Base-by-base conservation (phyloP, 352 stramenopile species). In the Chrysophaeum taylorii region DNA sequence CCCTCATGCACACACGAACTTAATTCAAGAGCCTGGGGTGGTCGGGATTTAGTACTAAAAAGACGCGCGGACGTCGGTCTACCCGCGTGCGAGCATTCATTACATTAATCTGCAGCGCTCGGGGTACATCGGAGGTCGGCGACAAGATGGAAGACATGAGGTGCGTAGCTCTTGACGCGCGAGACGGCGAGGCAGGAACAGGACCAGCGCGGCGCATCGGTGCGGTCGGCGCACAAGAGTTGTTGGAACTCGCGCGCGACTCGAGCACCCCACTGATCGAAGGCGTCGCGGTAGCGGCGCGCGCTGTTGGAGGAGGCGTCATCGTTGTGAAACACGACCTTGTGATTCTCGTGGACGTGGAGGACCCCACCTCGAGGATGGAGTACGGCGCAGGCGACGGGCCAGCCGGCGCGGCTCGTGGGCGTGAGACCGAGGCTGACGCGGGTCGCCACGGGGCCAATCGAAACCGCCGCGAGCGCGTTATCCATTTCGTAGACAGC, bases 301-400 rank as follows among this genome's bases (percentile, higher is more conserved):
- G 48, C 48, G 5, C 18, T 9, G 18, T 31, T 25, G 41, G 41
- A 12, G n/a, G 12, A 12, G 41, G 41, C 69, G 42, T 91, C 75
- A 33, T 81, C 78, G 72, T 97, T 87, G 50, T 87, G 76, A n/a
- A n/a, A n/a, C n/a, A n/a, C n/a, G 16, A 88, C 81, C 5, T 85
- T 81, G 35, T 97, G 91, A 71, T 97, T 98, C 57, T 91, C 92
- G 75, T 98, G 93, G 42, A 98, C 82, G 75, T 98, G 93, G 42
- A 98, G 78, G 91, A 89, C 96, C 7, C 91, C 92, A 43, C 92
- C 92, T 1, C 71, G 69, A 0, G 12, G 9, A 5, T 33, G 12
- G 25, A 63, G 25, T 2, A 63, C 25, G 12, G n/a, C 7, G 52
- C 52, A 63, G 7, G 52, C 52, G 25, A 39, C 2, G 25, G 27